Base-by-base conservation (phyloP, 1,139 yeast species). In the Geotrichum aggregatum region DNA sequence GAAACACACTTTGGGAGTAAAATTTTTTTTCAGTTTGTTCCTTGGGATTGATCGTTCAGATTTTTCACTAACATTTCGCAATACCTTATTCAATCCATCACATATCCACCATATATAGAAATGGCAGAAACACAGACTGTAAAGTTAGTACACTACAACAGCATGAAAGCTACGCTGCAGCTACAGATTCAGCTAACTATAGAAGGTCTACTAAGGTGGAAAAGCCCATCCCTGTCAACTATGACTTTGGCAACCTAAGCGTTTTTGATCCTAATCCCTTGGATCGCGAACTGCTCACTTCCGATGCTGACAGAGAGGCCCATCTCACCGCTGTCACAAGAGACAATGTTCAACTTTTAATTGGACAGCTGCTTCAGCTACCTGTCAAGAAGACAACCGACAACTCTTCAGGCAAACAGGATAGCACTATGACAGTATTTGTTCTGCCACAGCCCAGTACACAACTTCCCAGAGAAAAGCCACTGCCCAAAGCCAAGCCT, bases 391-490 rank as follows among this genome's bases (percentile, higher is more conserved):
- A 85, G 54, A 86, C 96, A 33, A 84, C 94, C 1, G 94, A 86
- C 48, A 71, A 73, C 46, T 50, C 58, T 11, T 75, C 83, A 19
- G 76, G 77, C n/a, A 75, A 73, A 52, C 86, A 84, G 65, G 82
- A 79, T 64, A 78, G 92, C 13, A 78, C 87, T 53, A 82, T 91
- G 79, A 84, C 96, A 4, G 77, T 92, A 59, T 81, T 92, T 53
- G 83, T 80, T 63, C 76, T 92, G 55, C 98, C 98, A 21, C 92
- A 82, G 51, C 95, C 97, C 21, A 71, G 78, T 28, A 85, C 95
- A 24, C 77, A 73, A 54, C 76, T 92, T 60, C 99, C 99, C 52
- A 81, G 99, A 75, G 99, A 92, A 71, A 92, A 92, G 74, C 83
- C 96, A 36, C 72, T 94, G 62, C 99, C 98, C 54, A 89, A 89